Conservation (phyloP, 805 yeast genomes). For the Peterozyma xylosa region DNA sequence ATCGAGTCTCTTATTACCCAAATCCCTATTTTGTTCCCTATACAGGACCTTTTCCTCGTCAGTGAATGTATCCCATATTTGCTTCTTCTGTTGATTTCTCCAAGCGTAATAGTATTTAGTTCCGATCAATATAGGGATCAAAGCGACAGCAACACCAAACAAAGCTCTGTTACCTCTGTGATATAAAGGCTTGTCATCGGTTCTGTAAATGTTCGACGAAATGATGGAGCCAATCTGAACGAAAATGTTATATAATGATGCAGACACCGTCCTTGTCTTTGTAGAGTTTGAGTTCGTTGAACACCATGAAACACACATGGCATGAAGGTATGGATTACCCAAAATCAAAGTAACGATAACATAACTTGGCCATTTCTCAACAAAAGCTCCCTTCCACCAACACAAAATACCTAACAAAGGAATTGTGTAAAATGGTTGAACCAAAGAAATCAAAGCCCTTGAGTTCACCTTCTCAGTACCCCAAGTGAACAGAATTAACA, state of each 20-base stretch:
- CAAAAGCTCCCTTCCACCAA: slow-evolving; percentile 20
- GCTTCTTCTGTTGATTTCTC: slow-evolving; percentile 36
- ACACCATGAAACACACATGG: slow-evolving; percentile 52
- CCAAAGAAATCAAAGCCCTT: slow-evolving; percentile 14
- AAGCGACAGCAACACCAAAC: slow-evolving; percentile 26
- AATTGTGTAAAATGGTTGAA: slow-evolving; percentile 18
- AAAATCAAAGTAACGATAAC: slow-evolving; percentile 19
- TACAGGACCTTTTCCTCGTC: slow-evolving; percentile 44
- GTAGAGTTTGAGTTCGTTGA: slow-evolving; percentile 58
- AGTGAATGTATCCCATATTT: slow-evolving; percentile 43
- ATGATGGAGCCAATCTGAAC: slow-evolving; percentile 52
- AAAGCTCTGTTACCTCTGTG: slow-evolving; percentile 45
- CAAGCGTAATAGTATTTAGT: slow-evolving; percentile 30
- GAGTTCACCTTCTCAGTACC: slow-evolving; percentile 26
- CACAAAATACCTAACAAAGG: slow-evolving; percentile 17
- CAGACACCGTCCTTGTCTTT: slow-evolving; percentile 55
- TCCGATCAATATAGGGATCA: slow-evolving; percentile 21
- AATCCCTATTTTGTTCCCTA: slow-evolving; percentile 34
- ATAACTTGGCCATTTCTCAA: slow-evolving; percentile 18
- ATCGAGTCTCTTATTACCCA: slow-evolving; percentile 55
- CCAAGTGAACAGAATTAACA: slow-evolving; percentile 27
- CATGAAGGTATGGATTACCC: slow-evolving; percentile 43
- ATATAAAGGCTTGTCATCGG: slow-evolving; percentile 53
- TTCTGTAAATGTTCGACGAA: slow-evolving; percentile 48
- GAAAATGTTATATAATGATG: slow-evolving; percentile 59